Evolutionary conservation across 2,329 filamentous ascomycete genomes (phyloP), one percentile per base, ranked within the genome.

Genomic region (Aureobasidium sp.): DNA sequence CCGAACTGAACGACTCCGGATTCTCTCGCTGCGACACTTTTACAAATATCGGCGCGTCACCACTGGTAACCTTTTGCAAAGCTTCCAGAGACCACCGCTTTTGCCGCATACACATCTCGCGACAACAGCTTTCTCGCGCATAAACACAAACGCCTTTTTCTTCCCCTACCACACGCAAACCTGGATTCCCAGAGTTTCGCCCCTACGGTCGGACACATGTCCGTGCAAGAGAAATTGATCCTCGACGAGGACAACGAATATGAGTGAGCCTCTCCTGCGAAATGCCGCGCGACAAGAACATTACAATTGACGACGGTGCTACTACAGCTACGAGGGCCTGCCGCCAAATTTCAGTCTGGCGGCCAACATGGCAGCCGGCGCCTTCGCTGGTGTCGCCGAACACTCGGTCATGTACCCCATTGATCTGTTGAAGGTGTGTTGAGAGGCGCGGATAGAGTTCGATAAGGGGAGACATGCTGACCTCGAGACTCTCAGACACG

Each of bases 391-490:
- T 69, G 95, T 97, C 78, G 91, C 92, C 71, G 93, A 97, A 79
- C 93, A 97, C 77, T 95, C 93, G 64, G 92, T 96, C 71, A 97
- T 99, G 94, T 99, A 99, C 74, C 94, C 94, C 24, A 89, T 99
- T 73, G 94, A 99, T 79, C 86, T 96, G 69, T 89, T 99, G 74
- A 99, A 99, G 88, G 94, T 97, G 75, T 67, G 80, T 71, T 59
- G 32, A 13, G 44, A n/a, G 3, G 52, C 17, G 32, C n/a, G 56
- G 20, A n/a, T 17, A 15, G 17, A 13, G 8, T 10, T 0, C 15
- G 15, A 27, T 26, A 1, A 39, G 41, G 20, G 29, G 41, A 39
- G 47, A 44, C 17, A 37, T 56, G 59, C 59, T 57, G 59, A 59
- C 56, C 36, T 9, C 17, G 26, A 17, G 34, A 24, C 29, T 9